These are phyloP conservation scores for Trypanosoma melophagium DNA, from an alignment of 208 protist genomes.

Conservation along the genomic window DNA sequence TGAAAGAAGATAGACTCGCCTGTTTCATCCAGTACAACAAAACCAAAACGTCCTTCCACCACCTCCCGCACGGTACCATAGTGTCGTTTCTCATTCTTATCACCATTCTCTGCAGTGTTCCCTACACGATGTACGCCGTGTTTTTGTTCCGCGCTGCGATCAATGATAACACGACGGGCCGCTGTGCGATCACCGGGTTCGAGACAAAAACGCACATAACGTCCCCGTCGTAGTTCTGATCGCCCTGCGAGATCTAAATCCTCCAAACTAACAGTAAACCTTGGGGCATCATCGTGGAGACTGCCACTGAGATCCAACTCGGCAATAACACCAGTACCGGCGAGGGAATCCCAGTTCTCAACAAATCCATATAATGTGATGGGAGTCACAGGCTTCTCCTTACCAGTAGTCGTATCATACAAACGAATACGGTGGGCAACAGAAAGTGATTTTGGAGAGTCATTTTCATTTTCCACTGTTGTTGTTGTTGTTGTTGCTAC, in stretches of 20 bases:
- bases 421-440: slow-evolving; percentile 40
- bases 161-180: slow-evolving; percentile 56
- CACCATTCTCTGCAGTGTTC: not conserved
- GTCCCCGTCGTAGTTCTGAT: slow-evolving; percentile 34
- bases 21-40: slow-evolving; percentile 60
- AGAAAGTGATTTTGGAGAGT: slow-evolving; percentile 9
- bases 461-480: not conserved
- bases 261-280: slow-evolving; percentile 50
- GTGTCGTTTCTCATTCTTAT: not conserved
- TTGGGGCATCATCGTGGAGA: slow-evolving; percentile 55
- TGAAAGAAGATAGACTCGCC: slow-evolving; percentile 86
- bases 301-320: slow-evolving; percentile 62
- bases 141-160: slow-evolving; percentile 35
- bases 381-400: slow-evolving; percentile 48
- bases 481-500: not conserved
- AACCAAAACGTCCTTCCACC: slow-evolving; percentile 49
- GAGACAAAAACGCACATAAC: slow-evolving; percentile 74
- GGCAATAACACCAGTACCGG: slow-evolving; percentile 47
- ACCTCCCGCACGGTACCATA: slow-evolving; percentile 57
- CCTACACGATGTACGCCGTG: slow-evolving; percentile 3
- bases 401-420: slow-evolving; percentile 41
- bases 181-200: slow-evolving; percentile 25
- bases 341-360: slow-evolving; percentile 49
- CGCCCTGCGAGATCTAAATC: slow-evolving; percentile 45
- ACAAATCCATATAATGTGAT: slow-evolving; percentile 52